A percentile compares a stretch with the other conserved stretches of the same genome.
Evolutionary conservation across 139 green algal genomes (phyloP).

Genomic region (Chlamydomonas eustigma): DNA sequence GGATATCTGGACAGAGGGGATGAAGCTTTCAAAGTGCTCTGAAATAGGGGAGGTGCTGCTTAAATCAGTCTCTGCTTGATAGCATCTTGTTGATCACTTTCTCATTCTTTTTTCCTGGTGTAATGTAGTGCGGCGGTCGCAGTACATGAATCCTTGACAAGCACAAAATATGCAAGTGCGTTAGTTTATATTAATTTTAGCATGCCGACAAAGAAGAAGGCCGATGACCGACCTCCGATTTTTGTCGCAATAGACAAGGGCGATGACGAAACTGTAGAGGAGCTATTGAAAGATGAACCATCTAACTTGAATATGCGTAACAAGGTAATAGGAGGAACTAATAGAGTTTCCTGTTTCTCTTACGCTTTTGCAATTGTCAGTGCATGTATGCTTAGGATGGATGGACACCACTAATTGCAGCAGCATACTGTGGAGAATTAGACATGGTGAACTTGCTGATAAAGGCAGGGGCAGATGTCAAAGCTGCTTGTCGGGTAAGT

Average conservation of each 20-base stretch:
- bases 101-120: too few relatives aligned
- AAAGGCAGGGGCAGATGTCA: slow-evolving; percentile 12
- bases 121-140: too few relatives aligned
- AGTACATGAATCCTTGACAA: too few relatives aligned
- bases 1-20: slow-evolving; percentile 83
- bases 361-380: background rate
- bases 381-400: slow-evolving; percentile 3
- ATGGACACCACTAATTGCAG: slow-evolving; percentile 16
- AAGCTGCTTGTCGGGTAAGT: slow-evolving; percentile 4
- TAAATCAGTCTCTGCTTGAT: slow-evolving; percentile 23
- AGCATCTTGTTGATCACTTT: too few relatives aligned
- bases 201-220: slow-evolving; percentile 13
- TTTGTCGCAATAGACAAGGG: slow-evolving; percentile 11
- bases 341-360: background rate
- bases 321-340: background rate
- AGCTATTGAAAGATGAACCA: slow-evolving; percentile 11
- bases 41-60: slow-evolving; percentile 75
- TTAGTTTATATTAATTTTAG: too few relatives aligned
- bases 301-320: background rate
- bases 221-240: background rate
- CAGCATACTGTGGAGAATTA: slow-evolving; percentile 11
- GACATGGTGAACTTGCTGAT: slow-evolving; percentile 6
- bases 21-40: slow-evolving; percentile 72
- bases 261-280: slow-evolving; percentile 3
- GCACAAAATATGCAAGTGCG: too few relatives aligned